Conservation (phyloP, 2,329 filamentous ascomycete genomes). For the Aspergillus aculeatinus region DNA sequence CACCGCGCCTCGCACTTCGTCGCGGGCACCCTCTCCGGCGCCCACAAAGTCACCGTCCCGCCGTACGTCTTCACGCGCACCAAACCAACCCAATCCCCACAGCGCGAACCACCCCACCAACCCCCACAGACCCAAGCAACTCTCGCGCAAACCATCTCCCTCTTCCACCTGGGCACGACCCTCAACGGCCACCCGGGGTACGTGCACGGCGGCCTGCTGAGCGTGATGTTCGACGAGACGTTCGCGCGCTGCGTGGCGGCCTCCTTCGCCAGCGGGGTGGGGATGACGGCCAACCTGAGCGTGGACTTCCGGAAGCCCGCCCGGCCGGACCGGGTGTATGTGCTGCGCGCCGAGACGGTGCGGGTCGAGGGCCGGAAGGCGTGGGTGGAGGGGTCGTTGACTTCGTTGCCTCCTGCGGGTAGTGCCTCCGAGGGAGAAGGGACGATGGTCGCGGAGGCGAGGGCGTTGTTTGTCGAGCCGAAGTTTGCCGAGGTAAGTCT, state of each 20-base stretch:
- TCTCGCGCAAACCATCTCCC: slow-evolving; percentile 17
- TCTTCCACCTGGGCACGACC: slow-evolving; percentile 35
- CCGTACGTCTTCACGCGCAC: slow-evolving; percentile 54
- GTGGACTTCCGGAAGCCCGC: slow-evolving; percentile 38
- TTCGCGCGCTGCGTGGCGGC: slow-evolving; percentile 37
- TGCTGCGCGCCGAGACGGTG: slow-evolving; percentile 32
- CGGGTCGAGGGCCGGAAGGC: slow-evolving; percentile 39
- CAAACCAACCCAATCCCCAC: slow-evolving; percentile 1
- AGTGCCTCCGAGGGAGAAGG: slow-evolving; percentile 13
- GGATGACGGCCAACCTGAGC: slow-evolving; percentile 40
- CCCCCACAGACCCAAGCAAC: too few relatives aligned
- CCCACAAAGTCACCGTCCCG: slow-evolving; percentile 71
- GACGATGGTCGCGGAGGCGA: slow-evolving; percentile 37
- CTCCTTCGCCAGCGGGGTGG: slow-evolving; percentile 32
- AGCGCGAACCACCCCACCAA: neutral
- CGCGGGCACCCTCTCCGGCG: slow-evolving; percentile 70
- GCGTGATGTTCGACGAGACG: slow-evolving; percentile 38
- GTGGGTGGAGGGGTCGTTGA: slow-evolving; percentile 37
- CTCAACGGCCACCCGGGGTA: slow-evolving; percentile 38
- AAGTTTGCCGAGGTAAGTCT: slow-evolving; percentile 37
- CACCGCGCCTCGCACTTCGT: slow-evolving; percentile 74
- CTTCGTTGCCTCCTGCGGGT: slow-evolving; percentile 14
- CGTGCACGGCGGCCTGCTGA: slow-evolving; percentile 36
- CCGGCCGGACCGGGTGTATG: slow-evolving; percentile 32
- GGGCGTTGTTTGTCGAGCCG: slow-evolving; percentile 40